Base-by-base conservation (phyloP, 352 stramenopile species). In the Pythium aristosporum region DNA sequence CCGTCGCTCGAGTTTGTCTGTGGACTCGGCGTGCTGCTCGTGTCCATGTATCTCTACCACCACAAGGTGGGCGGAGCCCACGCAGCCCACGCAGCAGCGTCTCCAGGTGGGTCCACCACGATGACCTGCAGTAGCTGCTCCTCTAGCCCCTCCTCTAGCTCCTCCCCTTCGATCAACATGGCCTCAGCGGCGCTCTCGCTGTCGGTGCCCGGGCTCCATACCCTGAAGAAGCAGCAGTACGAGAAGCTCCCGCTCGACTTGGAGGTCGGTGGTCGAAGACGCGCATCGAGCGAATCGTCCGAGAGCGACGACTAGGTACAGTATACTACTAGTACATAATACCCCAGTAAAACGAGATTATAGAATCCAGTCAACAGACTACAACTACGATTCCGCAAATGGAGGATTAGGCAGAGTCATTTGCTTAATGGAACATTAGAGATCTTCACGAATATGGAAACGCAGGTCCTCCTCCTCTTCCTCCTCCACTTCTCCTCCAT, bases 21-120 rank as follows among this genome's bases (percentile, higher is more conserved):
- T 46, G 87, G 87, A 0, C 77, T 96, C 37, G 77, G 74, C 15
- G 85, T 94, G 34, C 71, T 92, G 16, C 69, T 94, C 59, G 86
- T 94, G 53, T 94, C 87, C 57, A 94, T 94, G 81, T 96, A 96
- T 53, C 79, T 96, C 49, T 96, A 96, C 65, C 87, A 96, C 73
- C 80, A 92, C 67, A 81, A 84, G 67, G 51, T 85, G 42, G 39
- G 28, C 28, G 52, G 42, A 23, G 49, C 23, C 1, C 15, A 50
- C n/a, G 34, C 16, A 8, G 32, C 52, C 18, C 20, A 30, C 1
- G 25, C 25, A 2, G 5, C 25, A 42, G 15, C 41, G n/a, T 23
- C 53, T 12, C 46, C 53, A 28, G 13, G 21, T 23, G 34, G 34
- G 34, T 15, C 11, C 4, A 61, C n/a, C 34, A 18, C 37, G 36